These are phyloP conservation scores for Aspergillus heteromorphus DNA, from an alignment of 495 filamentous ascomycete genomes.

Conservation along the genomic window DNA sequence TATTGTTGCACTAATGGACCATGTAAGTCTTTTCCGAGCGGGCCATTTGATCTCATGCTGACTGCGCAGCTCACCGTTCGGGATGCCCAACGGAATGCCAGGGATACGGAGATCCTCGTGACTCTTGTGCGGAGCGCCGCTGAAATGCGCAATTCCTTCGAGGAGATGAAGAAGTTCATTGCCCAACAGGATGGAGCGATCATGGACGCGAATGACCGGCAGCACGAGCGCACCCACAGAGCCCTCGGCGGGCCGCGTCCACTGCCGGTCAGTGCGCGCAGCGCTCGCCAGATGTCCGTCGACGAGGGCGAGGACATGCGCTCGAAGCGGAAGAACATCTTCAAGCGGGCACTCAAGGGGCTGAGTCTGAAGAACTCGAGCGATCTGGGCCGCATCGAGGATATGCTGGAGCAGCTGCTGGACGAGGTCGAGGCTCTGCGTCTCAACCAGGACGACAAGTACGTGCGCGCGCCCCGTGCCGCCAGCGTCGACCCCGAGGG, in stretches of 20 bases:
- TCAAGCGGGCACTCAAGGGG: slow-evolving; percentile 85
- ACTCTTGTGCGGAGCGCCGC: slow-evolving; percentile 90
- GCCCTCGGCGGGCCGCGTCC: slow-evolving; percentile 85
- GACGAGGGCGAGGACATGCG: slow-evolving; percentile 71
- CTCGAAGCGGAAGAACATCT: slow-evolving; percentile 80
- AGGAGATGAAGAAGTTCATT: slow-evolving; percentile 91
- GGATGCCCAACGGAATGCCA: slow-evolving; percentile 92
- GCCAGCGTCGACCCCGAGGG: slow-evolving; percentile 49
- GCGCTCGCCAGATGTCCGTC: slow-evolving; percentile 45
- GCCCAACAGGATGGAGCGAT: slow-evolving; percentile 79
- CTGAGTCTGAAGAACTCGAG: slow-evolving; percentile 79
- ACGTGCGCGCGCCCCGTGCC: slow-evolving; percentile 20
- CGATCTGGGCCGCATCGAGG: slow-evolving; percentile 87
- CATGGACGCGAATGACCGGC: slow-evolving; percentile 75
- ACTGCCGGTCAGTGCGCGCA: slow-evolving; percentile 53
- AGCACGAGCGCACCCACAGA: slow-evolving; percentile 78
- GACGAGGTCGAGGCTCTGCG: slow-evolving; percentile 89
- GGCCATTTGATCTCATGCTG: neutral
- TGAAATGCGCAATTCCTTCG: slow-evolving; percentile 95
- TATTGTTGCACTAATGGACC: slow-evolving; percentile 96
- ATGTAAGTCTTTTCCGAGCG: slow-evolving; percentile 48
- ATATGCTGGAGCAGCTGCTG: slow-evolving; percentile 88
- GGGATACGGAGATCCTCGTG: slow-evolving; percentile 94
- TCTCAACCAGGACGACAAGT: slow-evolving; percentile 42
- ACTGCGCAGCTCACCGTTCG: slow-evolving; percentile 75